Evolutionary conservation across 768 basidiomycete genomes (phyloP).

Genomic region (Mycena galericulata): DNA sequence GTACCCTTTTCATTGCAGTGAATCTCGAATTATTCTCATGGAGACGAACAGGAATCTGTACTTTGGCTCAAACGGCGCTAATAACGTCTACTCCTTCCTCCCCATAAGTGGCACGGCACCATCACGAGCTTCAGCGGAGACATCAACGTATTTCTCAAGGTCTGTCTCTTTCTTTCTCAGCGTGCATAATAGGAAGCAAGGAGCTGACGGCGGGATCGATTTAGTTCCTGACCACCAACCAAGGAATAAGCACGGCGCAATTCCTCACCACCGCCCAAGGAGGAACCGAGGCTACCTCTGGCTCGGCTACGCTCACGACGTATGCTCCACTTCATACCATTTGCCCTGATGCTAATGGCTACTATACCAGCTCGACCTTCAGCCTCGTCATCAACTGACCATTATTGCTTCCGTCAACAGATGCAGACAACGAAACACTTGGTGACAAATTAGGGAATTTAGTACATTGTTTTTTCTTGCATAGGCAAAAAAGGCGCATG

Average conservation of each 20-base stretch:
- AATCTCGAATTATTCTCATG: not conserved
- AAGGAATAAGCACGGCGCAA: conserved; percentile 61
- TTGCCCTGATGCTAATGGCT: not conserved
- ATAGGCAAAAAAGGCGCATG: too few species aligned
- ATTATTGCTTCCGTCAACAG: not conserved
- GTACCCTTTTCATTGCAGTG: conserved; percentile 40
- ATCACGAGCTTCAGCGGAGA: conserved; percentile 67
- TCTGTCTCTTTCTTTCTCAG: conserved; percentile 23
- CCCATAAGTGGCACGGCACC: conserved; percentile 48
- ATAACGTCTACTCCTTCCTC: conserved; percentile 65
- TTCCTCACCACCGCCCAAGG: conserved; percentile 71
- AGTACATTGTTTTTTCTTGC: too few species aligned
- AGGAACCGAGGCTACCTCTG: conserved; percentile 72
- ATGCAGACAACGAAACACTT: not conserved
- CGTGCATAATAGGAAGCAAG: not conserved
- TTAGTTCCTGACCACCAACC: conserved; percentile 63
- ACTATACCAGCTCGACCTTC: conserved; percentile 54
- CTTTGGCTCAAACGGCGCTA: conserved; percentile 63
- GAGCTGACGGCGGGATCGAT: not conserved
- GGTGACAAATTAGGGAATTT: conserved; percentile 16
- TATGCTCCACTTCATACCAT: conserved; percentile 44
- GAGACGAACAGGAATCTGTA: conserved; percentile 61
- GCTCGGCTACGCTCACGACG: conserved; percentile 67
- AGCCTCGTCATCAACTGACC: conserved; percentile 59
- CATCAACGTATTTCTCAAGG: conserved; percentile 64